Conservation (phyloP, 148 eudicot species). For the Rhododendron ferrugineum region DNA sequence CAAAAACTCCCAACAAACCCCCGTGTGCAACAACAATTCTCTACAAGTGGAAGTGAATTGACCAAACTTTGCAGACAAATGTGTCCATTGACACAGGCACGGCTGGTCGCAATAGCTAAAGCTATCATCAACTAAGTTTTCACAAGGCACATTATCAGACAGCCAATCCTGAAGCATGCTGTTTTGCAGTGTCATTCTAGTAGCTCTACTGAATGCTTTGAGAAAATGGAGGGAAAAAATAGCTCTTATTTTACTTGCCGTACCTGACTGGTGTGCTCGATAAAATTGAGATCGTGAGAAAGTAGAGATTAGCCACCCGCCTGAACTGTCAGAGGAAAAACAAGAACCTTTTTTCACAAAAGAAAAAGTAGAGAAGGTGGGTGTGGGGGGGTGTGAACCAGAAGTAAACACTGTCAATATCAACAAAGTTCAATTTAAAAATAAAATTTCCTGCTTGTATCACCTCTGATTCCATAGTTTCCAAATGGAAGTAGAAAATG, state of each 20-base stretch:
- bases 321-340: conserved; percentile 66
- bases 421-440: background rate
- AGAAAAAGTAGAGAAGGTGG: background rate
- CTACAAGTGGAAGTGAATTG: background rate
- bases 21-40: background rate
- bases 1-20: background rate
- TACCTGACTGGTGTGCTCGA: conserved; percentile 85
- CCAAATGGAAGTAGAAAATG: background rate
- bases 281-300: conserved; percentile 71
- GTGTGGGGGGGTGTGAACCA: background rate
- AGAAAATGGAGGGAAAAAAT: background rate
- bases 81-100: background rate
- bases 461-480: background rate
- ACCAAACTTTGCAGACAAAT: background rate
- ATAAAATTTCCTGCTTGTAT: background rate
- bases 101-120: background rate
- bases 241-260: background rate
- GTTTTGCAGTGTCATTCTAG: background rate
- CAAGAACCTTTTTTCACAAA: conserved; percentile 10
- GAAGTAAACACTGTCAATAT: background rate
- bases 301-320: conserved; percentile 86
- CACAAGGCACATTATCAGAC: background rate
- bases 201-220: background rate
- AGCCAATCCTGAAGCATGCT: background rate
- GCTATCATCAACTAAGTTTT: background rate